A percentile compares a stretch with the other conserved stretches of the same genome.
Evolutionary conservation across 176 grass and related monocot genomes (phyloP).

Genomic region (Triticum aestivum): DNA sequence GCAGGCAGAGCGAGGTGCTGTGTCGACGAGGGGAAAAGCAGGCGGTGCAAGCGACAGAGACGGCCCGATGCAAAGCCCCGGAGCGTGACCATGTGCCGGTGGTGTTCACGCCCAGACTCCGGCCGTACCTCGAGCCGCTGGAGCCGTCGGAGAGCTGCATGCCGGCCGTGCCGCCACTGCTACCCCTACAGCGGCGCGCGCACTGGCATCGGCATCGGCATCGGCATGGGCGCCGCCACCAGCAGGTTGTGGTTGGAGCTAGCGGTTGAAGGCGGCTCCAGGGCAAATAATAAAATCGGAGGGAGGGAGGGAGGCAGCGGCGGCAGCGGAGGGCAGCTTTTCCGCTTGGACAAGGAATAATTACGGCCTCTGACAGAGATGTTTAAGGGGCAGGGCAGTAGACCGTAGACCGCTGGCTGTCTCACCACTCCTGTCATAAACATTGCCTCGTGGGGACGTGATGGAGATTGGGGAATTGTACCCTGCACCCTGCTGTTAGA

Average conservation of each 20-base stretch:
- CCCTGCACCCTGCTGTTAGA: constrained; percentile 17
- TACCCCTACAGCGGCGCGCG: neutral
- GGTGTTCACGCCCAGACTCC: neutral
- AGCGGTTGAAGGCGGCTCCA: constrained; percentile 18
- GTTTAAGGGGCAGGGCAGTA: neutral
- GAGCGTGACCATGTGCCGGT: neutral
- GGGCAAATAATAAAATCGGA: neutral
- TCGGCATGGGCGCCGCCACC: neutral
- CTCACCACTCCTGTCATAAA: neutral
- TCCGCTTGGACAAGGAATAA: constrained; percentile 47
- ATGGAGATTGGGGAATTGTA: constrained; percentile 31
- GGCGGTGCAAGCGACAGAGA: neutral
- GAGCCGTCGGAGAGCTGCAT: neutral
- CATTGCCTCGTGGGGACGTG: neutral
- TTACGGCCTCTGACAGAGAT: constrained; percentile 27
- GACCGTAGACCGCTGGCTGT: neutral
- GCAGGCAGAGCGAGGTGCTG: neutral
- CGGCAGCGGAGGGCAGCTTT: constrained; percentile 13
- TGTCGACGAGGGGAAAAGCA: neutral
- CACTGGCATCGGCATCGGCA: neutral
- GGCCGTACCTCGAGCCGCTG: constrained; percentile 21
- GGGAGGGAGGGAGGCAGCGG: neutral
- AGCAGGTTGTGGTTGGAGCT: neutral
- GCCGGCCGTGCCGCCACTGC: neutral
- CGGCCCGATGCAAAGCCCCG: neutral